These are phyloP conservation scores for Penicillium goetzii DNA, from an alignment of 495 filamentous ascomycete species.

Conservation along the genomic window DNA sequence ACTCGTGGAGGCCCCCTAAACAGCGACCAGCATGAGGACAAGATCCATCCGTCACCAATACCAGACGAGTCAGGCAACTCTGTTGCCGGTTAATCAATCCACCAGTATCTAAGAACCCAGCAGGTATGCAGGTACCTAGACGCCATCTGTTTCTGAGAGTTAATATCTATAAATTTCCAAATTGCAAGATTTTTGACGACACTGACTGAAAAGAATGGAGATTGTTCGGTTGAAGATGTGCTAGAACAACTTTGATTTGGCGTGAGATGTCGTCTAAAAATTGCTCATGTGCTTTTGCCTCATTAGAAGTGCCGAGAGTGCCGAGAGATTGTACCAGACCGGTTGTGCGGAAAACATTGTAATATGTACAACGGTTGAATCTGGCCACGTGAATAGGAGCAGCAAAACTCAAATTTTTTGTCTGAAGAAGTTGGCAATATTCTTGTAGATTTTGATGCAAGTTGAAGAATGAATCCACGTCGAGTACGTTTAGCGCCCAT, in stretches of 20 bases:
- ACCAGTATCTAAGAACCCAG: constrained; percentile 15
- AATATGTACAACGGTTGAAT: constrained; percentile 19
- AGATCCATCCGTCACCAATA: constrained; percentile 19
- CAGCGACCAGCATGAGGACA: constrained; percentile 15
- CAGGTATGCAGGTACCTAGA: constrained; percentile 21
- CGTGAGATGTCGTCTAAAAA: constrained; percentile 17
- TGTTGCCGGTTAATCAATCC: constrained; percentile 15
- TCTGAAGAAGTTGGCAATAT: constrained; percentile 3
- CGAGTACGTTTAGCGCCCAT: constrained; percentile 17
- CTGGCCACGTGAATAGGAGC: constrained; percentile 17
- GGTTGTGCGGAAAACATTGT: constrained; percentile 9
- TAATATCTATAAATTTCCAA: not conserved
- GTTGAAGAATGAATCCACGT: constrained; percentile 17
- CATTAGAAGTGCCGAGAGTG: constrained; percentile 9
- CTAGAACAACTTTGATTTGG: constrained; percentile 10
- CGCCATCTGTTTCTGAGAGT: constrained; percentile 14
- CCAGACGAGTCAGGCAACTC: constrained; percentile 6
- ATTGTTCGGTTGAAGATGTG: constrained; percentile 2
- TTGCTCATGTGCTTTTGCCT: constrained; percentile 17
- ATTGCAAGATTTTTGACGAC: not conserved
- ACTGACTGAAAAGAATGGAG: constrained; percentile 13
- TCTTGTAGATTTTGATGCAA: not conserved
- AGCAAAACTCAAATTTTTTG: constrained; percentile 5
- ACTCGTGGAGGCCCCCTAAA: constrained; percentile 9
- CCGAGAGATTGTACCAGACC: not conserved